Base-by-base conservation (phyloP, 2,329 filamentous ascomycete genomes). In the Pezicula rhizophila region DNA sequence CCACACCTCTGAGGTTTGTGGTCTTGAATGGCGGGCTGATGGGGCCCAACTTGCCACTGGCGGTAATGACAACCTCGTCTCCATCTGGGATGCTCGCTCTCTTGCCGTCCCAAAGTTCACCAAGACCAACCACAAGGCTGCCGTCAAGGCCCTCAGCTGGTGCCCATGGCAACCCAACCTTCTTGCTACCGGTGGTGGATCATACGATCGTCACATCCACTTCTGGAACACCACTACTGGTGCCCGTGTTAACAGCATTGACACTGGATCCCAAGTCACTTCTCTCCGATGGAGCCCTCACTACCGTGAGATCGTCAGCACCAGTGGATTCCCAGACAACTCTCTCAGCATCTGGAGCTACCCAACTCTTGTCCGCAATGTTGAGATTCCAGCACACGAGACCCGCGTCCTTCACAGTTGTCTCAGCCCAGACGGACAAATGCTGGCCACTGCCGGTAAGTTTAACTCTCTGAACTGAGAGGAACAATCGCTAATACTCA, bases 201-300 rank as follows among this genome's bases (percentile, higher is more conserved):
- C 89, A 39, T 95, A 96, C 70, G 93, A 99, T 68, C 87, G 90
- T 60, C 88, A 96, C 72, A 99, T 99, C 70, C 93, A 99, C 77
- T 99, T 99, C 81, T 99, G 93, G 93, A 99, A 99, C 79, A 95
- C 91, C 42, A 97, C 93, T 18, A 96, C 92, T 4, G 93, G 93
- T 52, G 92, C 93, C 46, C 88, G 93, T 61, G 91, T 95, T 74
- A 99, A 99, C 84, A 95, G 89, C 79, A 97, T 99, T 69, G 91
- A 97, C 69, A 97, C 93, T 37, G 93, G 93, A 52, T 96, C 90
- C 42, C 93, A 99, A 70, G 95, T 99, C 50, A 99, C 93, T 58
- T 93, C 87, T 60, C 81, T 99, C 49, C 85, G 90, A 62, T 99
- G 93, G 93, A 95, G 89, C 78, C 89, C 90, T 54, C 85, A 89